Evolutionary conservation across 768 basidiomycete genomes (phyloP).

Genomic region (Rhizopogon salebrosus): DNA sequence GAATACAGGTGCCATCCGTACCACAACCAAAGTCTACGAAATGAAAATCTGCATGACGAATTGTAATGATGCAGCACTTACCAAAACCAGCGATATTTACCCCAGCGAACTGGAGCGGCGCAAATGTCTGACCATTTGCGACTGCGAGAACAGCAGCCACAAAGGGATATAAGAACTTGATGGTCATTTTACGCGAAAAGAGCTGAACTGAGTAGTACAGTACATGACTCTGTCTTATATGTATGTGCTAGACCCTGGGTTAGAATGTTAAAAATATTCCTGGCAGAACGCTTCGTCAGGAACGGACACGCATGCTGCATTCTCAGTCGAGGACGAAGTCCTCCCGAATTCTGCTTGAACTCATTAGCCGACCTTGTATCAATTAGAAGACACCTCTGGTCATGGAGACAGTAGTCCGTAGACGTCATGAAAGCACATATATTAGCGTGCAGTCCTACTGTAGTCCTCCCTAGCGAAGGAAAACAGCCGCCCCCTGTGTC

Average conservation of each 20-base stretch:
- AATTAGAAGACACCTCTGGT: not conserved
- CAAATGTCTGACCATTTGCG: conserved; percentile 12
- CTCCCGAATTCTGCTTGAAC: not conserved
- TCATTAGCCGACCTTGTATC: not conserved
- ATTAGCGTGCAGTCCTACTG: no score
- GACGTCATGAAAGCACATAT: no score
- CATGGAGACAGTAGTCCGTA: not conserved
- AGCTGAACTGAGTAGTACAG: not conserved
- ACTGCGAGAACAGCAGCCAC: conserved; percentile 5
- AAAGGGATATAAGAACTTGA: conserved; percentile 12
- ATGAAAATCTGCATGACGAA: not conserved
- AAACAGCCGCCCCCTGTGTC: not conserved
- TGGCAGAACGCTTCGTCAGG: conserved; percentile 2
- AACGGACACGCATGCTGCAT: not conserved
- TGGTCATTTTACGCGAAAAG: conserved; percentile 10
- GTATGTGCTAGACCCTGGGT: not conserved
- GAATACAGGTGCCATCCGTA: conserved; percentile 37
- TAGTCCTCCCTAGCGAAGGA: no score
- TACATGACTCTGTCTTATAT: conserved; percentile 6
- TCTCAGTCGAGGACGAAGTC: not conserved
- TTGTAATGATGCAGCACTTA: not conserved
- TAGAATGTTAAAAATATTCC: conserved; percentile 5
- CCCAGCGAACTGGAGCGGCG: conserved; percentile 33
- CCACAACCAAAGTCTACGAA: conserved; percentile 41
- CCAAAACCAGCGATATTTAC: conserved; percentile 53